A percentile compares a stretch with the other conserved stretches of the same genome.
Evolutionary conservation across 2,329 filamentous ascomycete genomes (phyloP).

Genomic region (Diplodia scrobiculata): DNA sequence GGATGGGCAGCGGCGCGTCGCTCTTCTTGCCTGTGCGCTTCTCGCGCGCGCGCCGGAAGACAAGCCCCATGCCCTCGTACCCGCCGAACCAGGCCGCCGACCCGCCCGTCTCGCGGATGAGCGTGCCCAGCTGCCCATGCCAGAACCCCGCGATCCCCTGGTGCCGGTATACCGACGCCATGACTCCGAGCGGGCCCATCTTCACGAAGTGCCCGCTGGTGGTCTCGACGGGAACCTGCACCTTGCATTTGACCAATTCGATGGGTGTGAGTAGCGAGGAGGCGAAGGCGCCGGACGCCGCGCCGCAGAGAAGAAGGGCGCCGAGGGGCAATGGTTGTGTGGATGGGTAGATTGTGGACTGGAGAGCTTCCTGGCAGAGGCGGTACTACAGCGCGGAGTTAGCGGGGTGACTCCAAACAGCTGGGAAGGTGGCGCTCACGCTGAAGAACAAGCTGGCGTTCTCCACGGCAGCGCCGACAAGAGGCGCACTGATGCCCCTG

Average conservation of each 20-base stretch:
- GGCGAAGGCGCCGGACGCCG: conserved; percentile 83
- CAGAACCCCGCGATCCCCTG: conserved; percentile 87
- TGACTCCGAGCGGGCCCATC: conserved; percentile 69
- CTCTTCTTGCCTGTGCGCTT: conserved; percentile 38
- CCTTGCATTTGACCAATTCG: conserved; percentile 97
- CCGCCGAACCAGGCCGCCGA: conserved; percentile 89
- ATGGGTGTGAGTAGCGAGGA: conserved; percentile 91
- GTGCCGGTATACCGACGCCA: conserved; percentile 76
- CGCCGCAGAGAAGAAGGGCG: conserved; percentile 77
- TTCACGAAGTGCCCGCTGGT: conserved; percentile 40
- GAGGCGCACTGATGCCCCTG: conserved; percentile 86
- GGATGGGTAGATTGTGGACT: conserved; percentile 62
- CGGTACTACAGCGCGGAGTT: conserved; percentile 46
- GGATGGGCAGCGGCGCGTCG: conserved; percentile 67
- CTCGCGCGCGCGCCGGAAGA: conserved; percentile 61
- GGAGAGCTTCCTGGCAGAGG: conserved; percentile 59
- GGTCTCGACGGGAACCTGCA: conserved; percentile 70
- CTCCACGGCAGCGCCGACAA: conserved; percentile 88
- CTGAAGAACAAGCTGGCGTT: conserved; percentile 92
- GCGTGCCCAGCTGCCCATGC: conserved; percentile 89
- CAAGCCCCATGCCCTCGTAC: conserved; percentile 59
- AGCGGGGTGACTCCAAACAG: conserved; percentile 30
- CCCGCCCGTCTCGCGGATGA: conserved; percentile 91
- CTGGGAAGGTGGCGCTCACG: conserved; percentile 40
- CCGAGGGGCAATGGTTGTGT: conserved; percentile 68